Percentiles rank a stretch among this genome's conserved stretches.
Evolutionary conservation across 108 stramenopile species (phyloP).

Genomic region (Mediolabrus comicus): DNA sequence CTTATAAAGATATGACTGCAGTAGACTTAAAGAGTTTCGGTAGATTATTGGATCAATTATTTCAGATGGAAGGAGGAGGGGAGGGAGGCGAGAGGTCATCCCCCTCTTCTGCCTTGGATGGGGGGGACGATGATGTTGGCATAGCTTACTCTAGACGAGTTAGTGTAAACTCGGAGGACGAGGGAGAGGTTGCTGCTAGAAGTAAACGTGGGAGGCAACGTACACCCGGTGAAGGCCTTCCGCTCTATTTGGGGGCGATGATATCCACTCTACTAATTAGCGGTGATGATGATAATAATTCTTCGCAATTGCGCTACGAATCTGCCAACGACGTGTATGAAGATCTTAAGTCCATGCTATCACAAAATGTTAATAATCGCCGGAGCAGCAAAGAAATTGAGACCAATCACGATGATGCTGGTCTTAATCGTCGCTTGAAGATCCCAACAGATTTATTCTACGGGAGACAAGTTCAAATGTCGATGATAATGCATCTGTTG

Average conservation of each 20-base stretch:
- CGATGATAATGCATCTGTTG: slow-evolving; percentile 30
- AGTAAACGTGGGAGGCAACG: slow-evolving; percentile 22
- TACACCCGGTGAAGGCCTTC: slow-evolving; percentile 13
- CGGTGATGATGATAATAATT: background rate
- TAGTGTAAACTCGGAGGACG: background rate
- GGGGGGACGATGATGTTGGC: background rate
- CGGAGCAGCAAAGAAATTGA: background rate
- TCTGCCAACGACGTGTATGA: slow-evolving; percentile 18
- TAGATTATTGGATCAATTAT: slow-evolving; percentile 12
- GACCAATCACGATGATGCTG: background rate
- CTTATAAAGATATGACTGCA: slow-evolving; percentile 9
- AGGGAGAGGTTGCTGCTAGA: background rate
- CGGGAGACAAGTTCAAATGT: slow-evolving; percentile 29
- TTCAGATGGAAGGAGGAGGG: background rate
- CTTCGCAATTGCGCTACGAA: slow-evolving; percentile 14
- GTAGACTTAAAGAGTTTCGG: slow-evolving; percentile 17
- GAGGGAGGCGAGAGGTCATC: background rate
- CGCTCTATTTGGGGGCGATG: slow-evolving; percentile 22
- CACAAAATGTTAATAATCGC: background rate
- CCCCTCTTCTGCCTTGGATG: too few species aligned
- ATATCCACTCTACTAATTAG: slow-evolving; percentile 19
- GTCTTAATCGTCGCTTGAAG: background rate
- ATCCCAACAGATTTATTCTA: slow-evolving; percentile 17
- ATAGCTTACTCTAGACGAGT: background rate
- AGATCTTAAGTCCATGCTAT: slow-evolving; percentile 26